Evolutionary conservation across 148 eudicot genomes (phyloP).

Genomic region (Nepenthes mirabilis): DNA sequence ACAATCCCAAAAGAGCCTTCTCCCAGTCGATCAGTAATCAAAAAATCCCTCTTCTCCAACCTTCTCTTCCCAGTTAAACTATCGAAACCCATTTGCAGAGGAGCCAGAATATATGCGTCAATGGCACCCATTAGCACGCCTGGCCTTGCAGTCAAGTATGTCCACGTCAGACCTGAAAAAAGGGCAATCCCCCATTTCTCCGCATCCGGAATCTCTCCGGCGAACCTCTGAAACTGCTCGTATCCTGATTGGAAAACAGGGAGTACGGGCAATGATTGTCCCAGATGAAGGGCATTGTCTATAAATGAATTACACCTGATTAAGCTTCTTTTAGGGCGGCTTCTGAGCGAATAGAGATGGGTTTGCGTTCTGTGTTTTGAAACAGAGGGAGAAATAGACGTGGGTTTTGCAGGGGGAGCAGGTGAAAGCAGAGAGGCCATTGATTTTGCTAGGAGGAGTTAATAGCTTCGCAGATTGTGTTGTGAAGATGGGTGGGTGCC

Average conservation of each 20-base stretch:
- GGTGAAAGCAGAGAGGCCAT: conserved; percentile 70
- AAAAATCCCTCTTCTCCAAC: conserved; percentile 54
- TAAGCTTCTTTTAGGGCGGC: conserved; percentile 19
- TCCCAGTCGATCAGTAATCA: conserved; percentile 54
- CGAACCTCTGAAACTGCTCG: conserved; percentile 29
- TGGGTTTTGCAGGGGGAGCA: conserved; percentile 34
- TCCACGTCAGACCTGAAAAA: conserved; percentile 56
- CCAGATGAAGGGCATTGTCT: conserved; percentile 21
- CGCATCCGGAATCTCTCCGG: conserved; percentile 38
- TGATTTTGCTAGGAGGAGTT: conserved; percentile 7
- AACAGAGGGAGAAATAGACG: conserved; percentile 13
- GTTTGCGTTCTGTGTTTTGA: conserved; percentile 22
- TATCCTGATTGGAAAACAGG: conserved; percentile 36
- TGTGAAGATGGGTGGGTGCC: conserved; percentile 6
- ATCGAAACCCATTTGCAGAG: conserved; percentile 63
- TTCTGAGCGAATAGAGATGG: conserved; percentile 14
- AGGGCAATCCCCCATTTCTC: conserved; percentile 61
- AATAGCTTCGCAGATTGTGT: background rate
- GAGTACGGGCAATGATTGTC: conserved; percentile 12
- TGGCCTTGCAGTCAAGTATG: conserved; percentile 87
- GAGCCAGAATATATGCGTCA: conserved; percentile 79
- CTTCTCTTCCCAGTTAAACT: conserved; percentile 55
- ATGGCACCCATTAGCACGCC: conserved; percentile 79
- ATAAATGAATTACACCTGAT: conserved; percentile 39
- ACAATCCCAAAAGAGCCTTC: conserved; percentile 95